Conservation (phyloP, 805 yeast genomes). For the Nakazawaea peltata region DNA sequence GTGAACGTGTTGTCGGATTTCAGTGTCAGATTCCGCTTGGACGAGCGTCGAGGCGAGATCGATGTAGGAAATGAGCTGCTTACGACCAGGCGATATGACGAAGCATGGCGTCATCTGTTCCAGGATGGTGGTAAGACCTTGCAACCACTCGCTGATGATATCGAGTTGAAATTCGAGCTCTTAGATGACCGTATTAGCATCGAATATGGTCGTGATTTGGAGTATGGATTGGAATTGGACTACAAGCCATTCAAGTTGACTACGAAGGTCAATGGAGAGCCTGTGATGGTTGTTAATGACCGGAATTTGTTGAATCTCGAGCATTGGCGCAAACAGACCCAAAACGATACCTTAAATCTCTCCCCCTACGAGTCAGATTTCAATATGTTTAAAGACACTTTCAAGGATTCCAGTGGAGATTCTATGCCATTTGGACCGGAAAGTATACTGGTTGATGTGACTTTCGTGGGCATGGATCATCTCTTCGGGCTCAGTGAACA, state of each 20-base stretch:
- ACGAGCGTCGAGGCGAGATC: constrained; percentile 43
- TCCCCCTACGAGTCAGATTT: constrained; percentile 54
- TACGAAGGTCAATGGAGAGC: constrained; percentile 34
- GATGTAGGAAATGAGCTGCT: constrained; percentile 18
- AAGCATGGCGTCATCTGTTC: constrained; percentile 55
- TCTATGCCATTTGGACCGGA: constrained; percentile 80
- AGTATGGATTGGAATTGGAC: constrained; percentile 34
- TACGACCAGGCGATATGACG: constrained; percentile 47
- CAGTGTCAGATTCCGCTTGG: constrained; percentile 52
- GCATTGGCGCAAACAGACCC: constrained; percentile 53
- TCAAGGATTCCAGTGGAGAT: constrained; percentile 61
- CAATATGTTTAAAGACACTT: constrained; percentile 65
- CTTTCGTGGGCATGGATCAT: constrained; percentile 49
- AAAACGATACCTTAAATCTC: constrained; percentile 29
- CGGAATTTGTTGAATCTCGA: constrained; percentile 71
- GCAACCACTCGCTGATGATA: constrained; percentile 11
- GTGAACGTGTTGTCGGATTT: constrained; percentile 49
- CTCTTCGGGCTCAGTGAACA: constrained; percentile 98
- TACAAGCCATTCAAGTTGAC: constrained; percentile 43
- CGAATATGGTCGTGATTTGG: constrained; percentile 29
- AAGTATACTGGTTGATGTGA: constrained; percentile 72
- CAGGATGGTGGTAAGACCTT: constrained; percentile 17
- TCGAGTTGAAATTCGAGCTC: constrained; percentile 15
- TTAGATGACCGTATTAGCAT: constrained; percentile 14
- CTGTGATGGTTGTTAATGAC: constrained; percentile 58